Base-by-base conservation (phyloP, 495 filamentous ascomycete genomes). In the Xylaria castorea region DNA sequence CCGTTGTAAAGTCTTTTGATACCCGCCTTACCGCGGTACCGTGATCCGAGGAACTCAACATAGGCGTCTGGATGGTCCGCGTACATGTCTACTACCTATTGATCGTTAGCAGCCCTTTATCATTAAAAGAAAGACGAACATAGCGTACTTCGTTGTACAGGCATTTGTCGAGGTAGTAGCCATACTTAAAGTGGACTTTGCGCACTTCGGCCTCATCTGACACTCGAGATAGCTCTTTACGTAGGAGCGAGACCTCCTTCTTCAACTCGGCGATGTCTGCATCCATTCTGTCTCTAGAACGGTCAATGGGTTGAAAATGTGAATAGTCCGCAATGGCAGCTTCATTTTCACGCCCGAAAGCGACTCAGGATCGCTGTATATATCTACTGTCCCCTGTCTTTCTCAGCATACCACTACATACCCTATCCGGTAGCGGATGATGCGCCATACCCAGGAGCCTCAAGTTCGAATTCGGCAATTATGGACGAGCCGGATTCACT, bases 111-210 rank as follows among this genome's bases (percentile, higher is more conserved):
- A 25, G 18, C 55, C 22, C 9, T 20, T 9, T 61, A 32, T 57
- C 30, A 25, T 16, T 18, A n/a, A 58, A 44, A 22, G 27, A 16
- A 46, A 20, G 5, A n/a, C n/a, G n/a, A 58, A 36, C 2, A 50
- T 12, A 40, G 51, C 78, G 64, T 66, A 82, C 85, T 78, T 89
- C 83, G 70, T 88, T 83, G 80, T 89, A 89, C 1, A 88, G 80
- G 71, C 87, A 89, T 65, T 89, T 89, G 79, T 89, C 87, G 53
- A 89, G 83, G 73, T 89, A 89, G 78, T 89, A 89, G 63, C 87
- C 87, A 74, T 89, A 89, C 74, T 87, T 87, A 82, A 81, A 83
- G 73, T 88, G 86, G 7, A 84, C 78, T 71, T 89, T 88, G 73
- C 84, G 83, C 44, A 88, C 82, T 74, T 88, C 86, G 42, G 80